These are phyloP conservation scores for Steccherinum ochraceum DNA, from an alignment of 768 basidiomycete genomes.

Conservation along the genomic window DNA sequence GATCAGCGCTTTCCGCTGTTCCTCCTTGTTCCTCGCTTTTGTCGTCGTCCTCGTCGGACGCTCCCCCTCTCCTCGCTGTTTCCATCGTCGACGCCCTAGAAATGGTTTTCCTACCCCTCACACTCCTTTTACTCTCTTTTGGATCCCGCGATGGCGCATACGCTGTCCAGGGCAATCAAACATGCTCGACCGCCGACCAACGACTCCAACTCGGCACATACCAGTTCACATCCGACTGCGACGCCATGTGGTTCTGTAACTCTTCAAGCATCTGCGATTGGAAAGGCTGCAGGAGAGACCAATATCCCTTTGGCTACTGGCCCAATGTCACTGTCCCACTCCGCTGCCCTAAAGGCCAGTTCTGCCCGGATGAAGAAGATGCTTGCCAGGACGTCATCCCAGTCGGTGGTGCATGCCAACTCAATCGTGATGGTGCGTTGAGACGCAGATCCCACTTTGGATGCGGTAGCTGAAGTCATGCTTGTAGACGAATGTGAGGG, in stretches of 20 bases:
- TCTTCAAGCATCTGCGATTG: slow-evolving; percentile 44
- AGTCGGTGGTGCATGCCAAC: slow-evolving; percentile 69
- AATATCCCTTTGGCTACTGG: slow-evolving; percentile 68
- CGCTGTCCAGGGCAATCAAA: slow-evolving; percentile 33
- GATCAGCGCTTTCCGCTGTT: too few species aligned
- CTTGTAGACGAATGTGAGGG: slow-evolving; percentile 66
- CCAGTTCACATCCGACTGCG: slow-evolving; percentile 76
- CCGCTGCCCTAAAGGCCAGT: slow-evolving; percentile 54
- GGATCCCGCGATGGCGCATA: slow-evolving; percentile 38
- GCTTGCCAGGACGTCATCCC: slow-evolving; percentile 53
- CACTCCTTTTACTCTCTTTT: slow-evolving; percentile 48
- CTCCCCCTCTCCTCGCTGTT: not conserved
- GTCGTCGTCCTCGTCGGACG: too few species aligned
- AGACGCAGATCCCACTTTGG: not conserved
- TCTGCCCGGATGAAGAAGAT: slow-evolving; percentile 83
- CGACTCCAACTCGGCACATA: slow-evolving; percentile 72
- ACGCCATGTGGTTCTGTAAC: slow-evolving; percentile 62
- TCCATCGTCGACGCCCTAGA: slow-evolving; percentile 1
- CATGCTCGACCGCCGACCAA: slow-evolving; percentile 51
- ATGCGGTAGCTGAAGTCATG: not conserved
- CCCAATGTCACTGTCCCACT: slow-evolving; percentile 42
- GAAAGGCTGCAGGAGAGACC: slow-evolving; percentile 70
- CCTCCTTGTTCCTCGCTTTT: too few species aligned
- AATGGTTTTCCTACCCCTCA: slow-evolving; percentile 32
- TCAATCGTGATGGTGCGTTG: slow-evolving; percentile 75